phyloP scores from a whole-genome alignment of 1,139 yeast species.

The Pichia sp. region DNA sequence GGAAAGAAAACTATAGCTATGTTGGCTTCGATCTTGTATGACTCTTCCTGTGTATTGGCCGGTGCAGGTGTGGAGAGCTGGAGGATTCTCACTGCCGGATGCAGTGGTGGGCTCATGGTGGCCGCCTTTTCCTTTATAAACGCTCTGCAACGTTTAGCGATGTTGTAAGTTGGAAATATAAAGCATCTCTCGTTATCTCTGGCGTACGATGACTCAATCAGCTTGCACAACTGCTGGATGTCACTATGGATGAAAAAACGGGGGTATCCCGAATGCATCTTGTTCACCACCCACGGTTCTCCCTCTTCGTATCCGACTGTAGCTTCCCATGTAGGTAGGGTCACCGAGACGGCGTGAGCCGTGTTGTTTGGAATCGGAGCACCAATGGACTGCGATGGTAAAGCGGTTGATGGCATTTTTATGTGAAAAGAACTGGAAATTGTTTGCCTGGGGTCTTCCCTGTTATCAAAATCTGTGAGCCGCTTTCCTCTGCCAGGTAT shows the following conservation, averaged over 20 bases:
- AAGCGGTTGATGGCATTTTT: conserved; percentile 8
- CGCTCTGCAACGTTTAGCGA: conserved; percentile 82
- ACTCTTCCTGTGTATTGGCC: conserved; percentile 50
- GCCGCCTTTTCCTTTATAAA: conserved; percentile 47
- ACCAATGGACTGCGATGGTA: conserved; percentile 51
- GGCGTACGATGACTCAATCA: conserved; percentile 60
- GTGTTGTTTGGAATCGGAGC: conserved; percentile 84
- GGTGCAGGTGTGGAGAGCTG: conserved; percentile 78
- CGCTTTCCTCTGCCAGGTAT: too few relatives aligned
- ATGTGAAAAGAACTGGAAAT: neutral
- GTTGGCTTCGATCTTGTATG: conserved; percentile 57
- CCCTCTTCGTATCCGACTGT: conserved; percentile 92
- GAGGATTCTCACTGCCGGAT: conserved; percentile 53
- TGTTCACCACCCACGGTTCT: conserved; percentile 71
- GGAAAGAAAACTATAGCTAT: conserved; percentile 79
- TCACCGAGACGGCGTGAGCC: conserved; percentile 89
- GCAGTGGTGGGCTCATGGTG: conserved; percentile 27
- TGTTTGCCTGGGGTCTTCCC: too few relatives aligned
- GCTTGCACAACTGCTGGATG: conserved; percentile 56
- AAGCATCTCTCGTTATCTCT: conserved; percentile 69
- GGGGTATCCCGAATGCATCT: conserved; percentile 87
- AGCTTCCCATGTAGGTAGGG: conserved; percentile 91
- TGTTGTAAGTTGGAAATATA: conserved; percentile 70
- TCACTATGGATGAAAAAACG: conserved; percentile 74
- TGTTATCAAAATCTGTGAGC: too few relatives aligned